Evolutionary conservation across 495 filamentous ascomycete species (phyloP), one percentile per base, ranked within the genome.

Genomic region (Cudoniella acicularis): DNA sequence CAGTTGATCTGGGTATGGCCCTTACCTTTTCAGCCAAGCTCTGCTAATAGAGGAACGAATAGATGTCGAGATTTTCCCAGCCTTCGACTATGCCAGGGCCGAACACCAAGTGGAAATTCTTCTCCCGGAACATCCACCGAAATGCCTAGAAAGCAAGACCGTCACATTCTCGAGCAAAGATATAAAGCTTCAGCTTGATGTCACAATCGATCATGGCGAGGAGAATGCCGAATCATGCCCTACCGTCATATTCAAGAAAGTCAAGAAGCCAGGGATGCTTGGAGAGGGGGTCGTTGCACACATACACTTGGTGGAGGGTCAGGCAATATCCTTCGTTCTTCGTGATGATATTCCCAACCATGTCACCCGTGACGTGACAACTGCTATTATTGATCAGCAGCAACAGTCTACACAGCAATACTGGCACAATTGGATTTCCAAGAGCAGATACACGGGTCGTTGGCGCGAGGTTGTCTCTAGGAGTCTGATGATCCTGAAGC

Each of bases 351-450:
- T 77, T 13, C 64, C 70, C 10, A 72, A 78, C 45, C 80, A 83
- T 54, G 65, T 79, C 54, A 83, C 79, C 18, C 65, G 70, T 47
- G 70, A 79, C 56, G 79, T 82, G 30, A 81, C 82, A 21, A 77
- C 68, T 2, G 59, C 73, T 1, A 73, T 84, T 53, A 69, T 89
- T 26, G 75, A 80, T 61, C 73, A 69, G 13, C 77, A 86, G 62
- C 87, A 89, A 62, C 78, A 83, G 23, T 81, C 84, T 56, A 89
- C 87, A 0, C 83, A 82, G 52, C 72, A 74, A 9, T 90, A 73
- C 63, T 90, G 87, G 87, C 81, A 76, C 52, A 82, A 87, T 54
- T 90, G 87, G 85, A 85, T 87, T 41, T 78, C 79, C 41, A 82
- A 84, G 63, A 83, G 79, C 68, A 81, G 76, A 30, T 90, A 89